Evolutionary conservation across 1,139 yeast species (phyloP), one percentile per base, ranked within the genome.

Genomic region (Geotrichum phurueaensis): DNA sequence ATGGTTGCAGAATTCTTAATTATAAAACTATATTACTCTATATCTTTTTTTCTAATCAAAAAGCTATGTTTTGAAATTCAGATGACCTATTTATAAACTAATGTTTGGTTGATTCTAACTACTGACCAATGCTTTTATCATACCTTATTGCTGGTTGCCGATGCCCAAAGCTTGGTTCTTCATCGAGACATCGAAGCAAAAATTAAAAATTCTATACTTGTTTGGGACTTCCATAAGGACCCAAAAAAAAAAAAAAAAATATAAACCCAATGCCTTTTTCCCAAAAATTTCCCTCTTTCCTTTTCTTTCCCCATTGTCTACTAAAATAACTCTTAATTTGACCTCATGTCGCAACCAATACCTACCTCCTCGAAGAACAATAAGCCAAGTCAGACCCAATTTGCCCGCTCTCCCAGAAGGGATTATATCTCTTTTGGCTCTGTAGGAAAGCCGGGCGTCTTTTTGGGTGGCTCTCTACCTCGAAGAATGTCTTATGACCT

Each of bases 381-480:
- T 10, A 39, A 39, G 20, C 22, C 47, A 39, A 39, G 47, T 39
- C 47, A 39, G 3, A 12, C 56, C 1, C 59, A 58, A 22, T 61
- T 61, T 52, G 60, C 59, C 6, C 57, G 60, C 2, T 60, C 62
- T 22, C 61, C 64, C 7, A 54, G 59, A 45, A 52, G 62, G 45
- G 62, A 60, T 22, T 62, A 57, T 23, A 58, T 62, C 18, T 60
- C 64, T 6, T 62, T 60, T 52, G 64, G 64, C 25, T 62, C 64
- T 18, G 64, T 62, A 5, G 64, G 64, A n/a, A 47, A 57, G 20
- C 64, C 64, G 1, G 64, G 64, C 9, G 56, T 62, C 3, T 49
- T 62, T n/a, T 39, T 60, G 23, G 54, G 59, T 15, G 18, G 57
- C 13, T 49, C 57, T 7, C 53, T 53, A 2, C 45, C 54, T 27